Conservation (phyloP, 2,329 filamentous ascomycete species). For the Sporothrix pseudoabietina region DNA sequence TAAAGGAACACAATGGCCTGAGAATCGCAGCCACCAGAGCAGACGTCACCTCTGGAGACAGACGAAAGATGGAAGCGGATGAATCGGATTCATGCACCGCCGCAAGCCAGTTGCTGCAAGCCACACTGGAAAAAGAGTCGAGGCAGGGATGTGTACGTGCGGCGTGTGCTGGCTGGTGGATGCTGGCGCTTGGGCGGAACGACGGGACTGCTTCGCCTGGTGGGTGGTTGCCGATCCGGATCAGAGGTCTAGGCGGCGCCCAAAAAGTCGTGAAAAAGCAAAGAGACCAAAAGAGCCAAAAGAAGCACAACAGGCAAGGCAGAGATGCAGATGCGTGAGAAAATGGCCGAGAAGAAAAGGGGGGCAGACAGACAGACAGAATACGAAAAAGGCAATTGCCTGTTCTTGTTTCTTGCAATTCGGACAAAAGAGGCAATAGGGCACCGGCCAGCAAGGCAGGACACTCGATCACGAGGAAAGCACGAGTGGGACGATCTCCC, state of each 20-base stretch:
- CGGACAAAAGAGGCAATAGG: constrained; percentile 1
- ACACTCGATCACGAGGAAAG: background rate
- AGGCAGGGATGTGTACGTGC: background rate
- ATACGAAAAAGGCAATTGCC: background rate
- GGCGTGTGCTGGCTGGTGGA: background rate
- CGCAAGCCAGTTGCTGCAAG: constrained; percentile 1
- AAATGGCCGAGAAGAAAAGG: background rate
- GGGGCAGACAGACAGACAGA: background rate
- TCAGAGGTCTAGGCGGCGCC: background rate
- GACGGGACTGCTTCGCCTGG: constrained; percentile 12
- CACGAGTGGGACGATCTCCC: background rate
- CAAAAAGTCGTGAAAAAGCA: background rate
- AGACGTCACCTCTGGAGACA: background rate
- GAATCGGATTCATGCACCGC: constrained; percentile 6
- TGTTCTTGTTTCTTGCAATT: background rate
- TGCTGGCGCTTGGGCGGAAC: constrained; percentile 12
- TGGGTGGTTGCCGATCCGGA: constrained; percentile 9
- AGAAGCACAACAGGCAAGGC: background rate
- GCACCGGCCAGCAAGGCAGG: background rate
- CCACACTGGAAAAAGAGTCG: constrained; percentile 3
- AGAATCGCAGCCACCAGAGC: background rate
- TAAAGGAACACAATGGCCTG: background rate
- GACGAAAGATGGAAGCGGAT: background rate
- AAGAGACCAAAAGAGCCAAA: background rate
- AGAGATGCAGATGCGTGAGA: background rate